Evolutionary conservation across 371 early-diverging fungal genomes (phyloP), one percentile per base, ranked within the genome.

Genomic region (Nematocida sp.): DNA sequence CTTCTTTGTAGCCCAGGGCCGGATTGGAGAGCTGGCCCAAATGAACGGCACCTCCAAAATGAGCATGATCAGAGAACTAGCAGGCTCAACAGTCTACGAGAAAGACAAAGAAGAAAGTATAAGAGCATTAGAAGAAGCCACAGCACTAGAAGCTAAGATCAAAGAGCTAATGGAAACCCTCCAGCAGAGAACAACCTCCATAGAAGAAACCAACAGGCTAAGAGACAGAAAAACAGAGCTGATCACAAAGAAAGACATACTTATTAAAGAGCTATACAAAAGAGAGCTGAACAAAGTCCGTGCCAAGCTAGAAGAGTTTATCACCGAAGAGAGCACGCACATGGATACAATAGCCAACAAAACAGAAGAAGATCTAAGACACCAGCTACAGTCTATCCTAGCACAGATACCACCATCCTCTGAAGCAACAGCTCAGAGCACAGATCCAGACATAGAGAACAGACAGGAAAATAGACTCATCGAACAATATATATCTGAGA

Each of bases 1-100:
- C 82, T 95, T 94, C 77, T 93, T 97, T 81, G 95, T 99, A 2
- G 94, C 93, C n/a, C 99, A 99, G 85, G 97, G 96, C 43, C 85
- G 93, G 58, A 90, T 95, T 84, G 92, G 88, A 2, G 88, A 91
- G 1, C 85, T 96, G 57, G 93, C 94, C 0, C 90, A 91, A 51
- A 90, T 94, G 1, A 90, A 90, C 77, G 94, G 95, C 78, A 77
- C 81, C 38, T 94, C 94, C 80, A 85, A 96, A 4, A 82, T 94
- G 41, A 86, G 89, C 48, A 79, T 99, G 37, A 86, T 99, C 17
- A 95, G 94, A 78, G 94, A 95, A 67, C 91, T 99, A 38, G 94
- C 97, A 17, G 99, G 99, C 55, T 96, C 95, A 3, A 85, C 88
- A 21, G 90, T 94, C 1, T 99, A 96, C 81, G 99, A 99, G 85